These are phyloP conservation scores for Laguncularia racemosa DNA, from an alignment of 345 rosid species.

Conservation along the genomic window DNA sequence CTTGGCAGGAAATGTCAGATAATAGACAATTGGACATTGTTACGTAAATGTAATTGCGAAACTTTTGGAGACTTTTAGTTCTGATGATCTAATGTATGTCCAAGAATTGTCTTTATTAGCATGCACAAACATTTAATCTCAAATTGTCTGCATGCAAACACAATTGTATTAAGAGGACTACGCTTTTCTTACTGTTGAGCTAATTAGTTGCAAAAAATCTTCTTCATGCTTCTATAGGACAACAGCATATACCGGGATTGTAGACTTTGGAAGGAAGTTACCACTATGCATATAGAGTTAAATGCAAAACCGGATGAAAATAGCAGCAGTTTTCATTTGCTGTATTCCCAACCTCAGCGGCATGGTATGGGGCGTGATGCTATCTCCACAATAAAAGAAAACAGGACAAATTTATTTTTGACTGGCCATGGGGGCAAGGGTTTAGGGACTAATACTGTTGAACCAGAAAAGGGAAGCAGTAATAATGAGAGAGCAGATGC, in stretches of 20 bases:
- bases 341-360: constrained; percentile 32
- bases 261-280: constrained; percentile 3
- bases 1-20: no score
- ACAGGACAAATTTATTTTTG: constrained; percentile 7
- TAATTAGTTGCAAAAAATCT: background rate
- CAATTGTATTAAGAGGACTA: no score
- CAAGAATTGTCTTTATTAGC: no score
- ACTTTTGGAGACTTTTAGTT: no score
- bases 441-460: constrained; percentile 13
- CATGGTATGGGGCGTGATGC: constrained; percentile 9
- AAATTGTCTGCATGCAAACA: background rate
- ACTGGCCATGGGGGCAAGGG: background rate
- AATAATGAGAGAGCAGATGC: constrained; percentile 8
- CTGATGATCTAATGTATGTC: no score
- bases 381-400: constrained; percentile 8
- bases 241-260: background rate
- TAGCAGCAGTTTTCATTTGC: constrained; percentile 3
- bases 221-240: background rate
- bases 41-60: no score
- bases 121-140: no score
- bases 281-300: constrained; percentile 19
- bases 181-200: no score
- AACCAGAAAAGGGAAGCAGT: constrained; percentile 6
- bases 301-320: constrained; percentile 7
- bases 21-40: no score